These are phyloP conservation scores for Inonotus hispidus DNA, from an alignment of 1,284 basidiomycete genomes.

Conservation along the genomic window DNA sequence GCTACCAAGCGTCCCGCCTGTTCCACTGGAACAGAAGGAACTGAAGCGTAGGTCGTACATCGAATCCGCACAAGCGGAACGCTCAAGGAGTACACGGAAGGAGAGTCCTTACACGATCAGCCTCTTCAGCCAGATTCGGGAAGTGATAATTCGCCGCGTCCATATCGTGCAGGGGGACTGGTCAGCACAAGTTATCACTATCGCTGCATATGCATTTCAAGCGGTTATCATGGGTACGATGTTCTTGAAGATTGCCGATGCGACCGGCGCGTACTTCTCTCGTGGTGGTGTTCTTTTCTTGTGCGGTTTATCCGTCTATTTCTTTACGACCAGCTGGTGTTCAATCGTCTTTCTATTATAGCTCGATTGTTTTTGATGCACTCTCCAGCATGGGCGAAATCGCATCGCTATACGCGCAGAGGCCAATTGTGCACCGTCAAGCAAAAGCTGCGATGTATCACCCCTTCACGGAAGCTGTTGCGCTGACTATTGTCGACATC, in stretches of 20 bases:
- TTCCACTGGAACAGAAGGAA: slow-evolving; percentile 27
- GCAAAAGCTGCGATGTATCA: slow-evolving; percentile 58
- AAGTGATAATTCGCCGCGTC: slow-evolving; percentile 31
- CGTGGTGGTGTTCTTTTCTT: slow-evolving; percentile 77
- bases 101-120: slow-evolving; percentile 23
- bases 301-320: slow-evolving; percentile 30
- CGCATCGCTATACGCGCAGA: slow-evolving; percentile 63
- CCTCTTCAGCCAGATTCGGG: slow-evolving; percentile 28
- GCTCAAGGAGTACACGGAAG: slow-evolving; percentile 15
- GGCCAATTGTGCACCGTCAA: slow-evolving; percentile 65
- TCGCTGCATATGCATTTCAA: slow-evolving; percentile 48
- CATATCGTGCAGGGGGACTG: slow-evolving; percentile 34
- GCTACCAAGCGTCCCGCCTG: not conserved
- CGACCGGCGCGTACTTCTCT: slow-evolving; percentile 69
- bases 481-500: slow-evolving; percentile 65
- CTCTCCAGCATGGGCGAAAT: slow-evolving; percentile 68
- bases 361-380: slow-evolving; percentile 48
- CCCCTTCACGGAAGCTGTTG: slow-evolving; percentile 60
- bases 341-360: slow-evolving; percentile 20
- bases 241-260: slow-evolving; percentile 59
- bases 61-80: slow-evolving; percentile 32
- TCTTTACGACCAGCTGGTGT: not conserved
- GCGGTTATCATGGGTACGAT: slow-evolving; percentile 73
- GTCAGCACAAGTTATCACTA: slow-evolving; percentile 34
- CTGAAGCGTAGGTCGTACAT: slow-evolving; percentile 83